These are phyloP conservation scores for Fusarium buharicum DNA, from an alignment of 2,329 filamentous ascomycete genomes.

Conservation along the genomic window DNA sequence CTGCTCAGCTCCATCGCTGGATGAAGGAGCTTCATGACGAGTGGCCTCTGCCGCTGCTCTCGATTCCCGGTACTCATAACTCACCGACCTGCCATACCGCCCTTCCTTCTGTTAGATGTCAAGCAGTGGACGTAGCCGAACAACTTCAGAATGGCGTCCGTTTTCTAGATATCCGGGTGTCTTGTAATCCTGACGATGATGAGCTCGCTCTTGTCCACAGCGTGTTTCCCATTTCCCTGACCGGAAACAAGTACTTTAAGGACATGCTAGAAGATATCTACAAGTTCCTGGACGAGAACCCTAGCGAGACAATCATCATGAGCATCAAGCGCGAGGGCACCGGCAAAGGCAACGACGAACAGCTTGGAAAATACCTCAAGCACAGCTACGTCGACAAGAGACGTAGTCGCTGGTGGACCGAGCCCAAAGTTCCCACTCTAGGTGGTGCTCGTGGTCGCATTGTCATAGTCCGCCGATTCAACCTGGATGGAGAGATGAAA, in stretches of 20 bases:
- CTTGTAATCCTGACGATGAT: constrained; percentile 64
- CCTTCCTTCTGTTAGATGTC: constrained; percentile 91
- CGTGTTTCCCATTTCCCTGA: constrained; percentile 87
- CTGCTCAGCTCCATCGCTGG: constrained; percentile 76
- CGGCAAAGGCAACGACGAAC: constrained; percentile 80
- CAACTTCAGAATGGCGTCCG: constrained; percentile 92
- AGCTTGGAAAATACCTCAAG: constrained; percentile 78
- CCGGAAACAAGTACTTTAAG: constrained; percentile 81
- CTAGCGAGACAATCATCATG: constrained; percentile 84
- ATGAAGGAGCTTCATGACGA: constrained; percentile 80
- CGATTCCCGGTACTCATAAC: constrained; percentile 96
- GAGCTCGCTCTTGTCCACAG: constrained; percentile 86
- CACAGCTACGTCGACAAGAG: constrained; percentile 73
- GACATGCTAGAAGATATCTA: constrained; percentile 77
- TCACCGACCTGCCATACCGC: constrained; percentile 86
- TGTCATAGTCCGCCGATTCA: constrained; percentile 85
- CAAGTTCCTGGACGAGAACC: constrained; percentile 79
- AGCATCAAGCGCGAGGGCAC: constrained; percentile 92
- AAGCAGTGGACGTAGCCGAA: constrained; percentile 78
- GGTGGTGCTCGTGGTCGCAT: constrained; percentile 84
- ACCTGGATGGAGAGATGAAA: constrained; percentile 65
- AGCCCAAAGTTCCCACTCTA: constrained; percentile 79
- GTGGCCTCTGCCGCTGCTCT: constrained; percentile 80
- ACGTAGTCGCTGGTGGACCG: constrained; percentile 78
- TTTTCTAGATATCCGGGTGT: constrained; percentile 91